Conservation (phyloP, 352 stramenopile genomes). For the Globisporangium irregulare region DNA sequence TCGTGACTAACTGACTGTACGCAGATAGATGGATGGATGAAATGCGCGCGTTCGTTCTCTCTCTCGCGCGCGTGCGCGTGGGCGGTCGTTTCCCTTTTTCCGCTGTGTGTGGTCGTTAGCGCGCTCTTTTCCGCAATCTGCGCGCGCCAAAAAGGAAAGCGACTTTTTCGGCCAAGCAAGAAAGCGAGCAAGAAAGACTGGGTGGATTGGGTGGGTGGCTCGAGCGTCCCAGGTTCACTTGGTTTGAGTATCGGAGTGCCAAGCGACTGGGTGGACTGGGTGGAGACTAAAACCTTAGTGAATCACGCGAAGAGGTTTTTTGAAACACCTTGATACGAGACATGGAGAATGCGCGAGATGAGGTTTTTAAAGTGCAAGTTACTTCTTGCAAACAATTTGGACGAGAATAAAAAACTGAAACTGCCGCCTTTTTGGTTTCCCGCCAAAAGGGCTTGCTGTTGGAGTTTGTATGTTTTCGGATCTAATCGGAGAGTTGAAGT, state of each 20-base stretch:
- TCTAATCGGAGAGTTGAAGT: slow-evolving; percentile 1
- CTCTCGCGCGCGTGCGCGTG: not conserved
- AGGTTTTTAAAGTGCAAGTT: not conserved
- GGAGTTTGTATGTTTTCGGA: not conserved
- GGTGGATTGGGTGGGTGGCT: not conserved
- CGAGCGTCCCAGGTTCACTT: not conserved
- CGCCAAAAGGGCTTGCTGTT: not conserved
- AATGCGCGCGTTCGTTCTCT: not conserved
- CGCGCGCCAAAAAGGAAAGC: slow-evolving; percentile 11
- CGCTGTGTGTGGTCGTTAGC: slow-evolving; percentile 1
- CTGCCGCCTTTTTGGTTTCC: slow-evolving; percentile 1
- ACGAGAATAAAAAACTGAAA: slow-evolving; percentile 7
- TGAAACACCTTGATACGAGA: not conserved
- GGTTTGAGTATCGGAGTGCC: not conserved
- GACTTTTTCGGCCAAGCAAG: not conserved
- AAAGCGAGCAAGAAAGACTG: not conserved
- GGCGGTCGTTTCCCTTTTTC: slow-evolving; percentile 7
- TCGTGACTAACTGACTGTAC: not conserved
- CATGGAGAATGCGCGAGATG: not conserved
- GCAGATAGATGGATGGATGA: slow-evolving; percentile 5
- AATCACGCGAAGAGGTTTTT: not conserved
- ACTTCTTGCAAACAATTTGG: not conserved
- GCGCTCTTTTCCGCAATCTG: slow-evolving; percentile 4
- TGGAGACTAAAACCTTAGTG: not conserved
- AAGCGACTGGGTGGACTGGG: not conserved